Base-by-base conservation (phyloP, 495 filamentous ascomycete species). In the Penicillium fimorum region DNA sequence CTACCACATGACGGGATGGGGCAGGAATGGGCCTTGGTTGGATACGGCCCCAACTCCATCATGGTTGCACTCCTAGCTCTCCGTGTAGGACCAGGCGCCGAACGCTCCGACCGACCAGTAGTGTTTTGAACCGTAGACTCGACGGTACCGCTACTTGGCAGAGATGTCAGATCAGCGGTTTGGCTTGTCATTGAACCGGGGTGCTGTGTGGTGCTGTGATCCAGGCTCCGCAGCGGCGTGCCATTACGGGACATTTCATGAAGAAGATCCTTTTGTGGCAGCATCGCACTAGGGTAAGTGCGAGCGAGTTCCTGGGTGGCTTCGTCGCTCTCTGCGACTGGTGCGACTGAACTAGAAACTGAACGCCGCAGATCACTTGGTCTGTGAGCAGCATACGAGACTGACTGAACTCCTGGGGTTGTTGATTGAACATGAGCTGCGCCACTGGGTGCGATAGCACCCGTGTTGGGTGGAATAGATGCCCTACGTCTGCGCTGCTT, bases 1-100 rank as follows among this genome's bases (percentile, higher is more conserved):
- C 95, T 87, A 42, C 95, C 94, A 71, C 94, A 98, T 24, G 92
- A 91, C 25, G 95, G 95, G 69, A 98, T 98, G n/a, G 94, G 94
- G 77, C 94, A 98, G 9, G 92, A 96, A 71, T 98, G 94, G 10
- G 91, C 93, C 70, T 98, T 98, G 62, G 95, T 90, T 12, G 94
- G 92, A 70, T 98, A 98, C 40, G 94, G 94, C 35, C 91, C 92
- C 50, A 96, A 79, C 70, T 97, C 95, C 89, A 94, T 92, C 76
- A 94, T 87, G 9, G 94, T 97, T 59, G 95, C 94, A 63, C 92
- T 97, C 57, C 94, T 84, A 55, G 94, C 95, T 66, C 95, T 83
- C 64, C 94, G 88, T 57, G 91, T 84, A 50, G 93, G 91, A 59
- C 85, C 87, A 40, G 78, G 74, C 59, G 82, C 86, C 45, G 76